A percentile compares a stretch with the other conserved stretches of the same genome.
Evolutionary conservation across 768 basidiomycete species (phyloP).

Genomic region (Leccinum subtestaceum): DNA sequence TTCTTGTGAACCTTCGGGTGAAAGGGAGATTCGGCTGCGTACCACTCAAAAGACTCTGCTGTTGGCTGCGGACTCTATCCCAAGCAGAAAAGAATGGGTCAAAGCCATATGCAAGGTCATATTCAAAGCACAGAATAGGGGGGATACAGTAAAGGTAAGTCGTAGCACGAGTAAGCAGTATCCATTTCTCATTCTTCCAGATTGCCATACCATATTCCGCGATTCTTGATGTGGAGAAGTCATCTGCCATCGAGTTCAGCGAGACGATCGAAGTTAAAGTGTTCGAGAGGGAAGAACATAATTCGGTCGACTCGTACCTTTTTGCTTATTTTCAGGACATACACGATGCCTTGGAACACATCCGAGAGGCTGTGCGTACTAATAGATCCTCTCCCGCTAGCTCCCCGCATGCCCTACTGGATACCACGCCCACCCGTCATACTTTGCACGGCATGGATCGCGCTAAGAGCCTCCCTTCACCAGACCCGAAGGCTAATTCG

Average conservation of each 20-base stretch:
- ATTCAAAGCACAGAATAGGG: slow-evolving; percentile 94
- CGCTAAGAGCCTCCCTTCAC: slow-evolving; percentile 36
- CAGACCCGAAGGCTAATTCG: slow-evolving; percentile 36
- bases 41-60: slow-evolving; percentile 77
- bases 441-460: slow-evolving; percentile 38
- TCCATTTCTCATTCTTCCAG: slow-evolving; percentile 34
- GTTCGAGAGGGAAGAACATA: slow-evolving; percentile 73
- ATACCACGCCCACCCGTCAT: slow-evolving; percentile 53
- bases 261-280: slow-evolving; percentile 96
- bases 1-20: slow-evolving; percentile 75
- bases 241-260: slow-evolving; percentile 89
- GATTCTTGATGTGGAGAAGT: slow-evolving; percentile 85
- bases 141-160: slow-evolving; percentile 87
- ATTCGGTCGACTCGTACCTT: slow-evolving; percentile 84
- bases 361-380: slow-evolving; percentile 70
- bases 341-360: slow-evolving; percentile 71
- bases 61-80: slow-evolving; percentile 74
- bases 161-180: neutral
- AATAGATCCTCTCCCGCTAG: slow-evolving; percentile 37
- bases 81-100: slow-evolving; percentile 92
- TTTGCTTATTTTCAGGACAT: slow-evolving; percentile 93
- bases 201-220: slow-evolving; percentile 93
- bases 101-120: slow-evolving; percentile 92
- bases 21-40: slow-evolving; percentile 77
- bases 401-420: slow-evolving; percentile 41